Evolutionary conservation across 352 stramenopile species (phyloP).

Genomic region (Globisporangium cederbergense): DNA sequence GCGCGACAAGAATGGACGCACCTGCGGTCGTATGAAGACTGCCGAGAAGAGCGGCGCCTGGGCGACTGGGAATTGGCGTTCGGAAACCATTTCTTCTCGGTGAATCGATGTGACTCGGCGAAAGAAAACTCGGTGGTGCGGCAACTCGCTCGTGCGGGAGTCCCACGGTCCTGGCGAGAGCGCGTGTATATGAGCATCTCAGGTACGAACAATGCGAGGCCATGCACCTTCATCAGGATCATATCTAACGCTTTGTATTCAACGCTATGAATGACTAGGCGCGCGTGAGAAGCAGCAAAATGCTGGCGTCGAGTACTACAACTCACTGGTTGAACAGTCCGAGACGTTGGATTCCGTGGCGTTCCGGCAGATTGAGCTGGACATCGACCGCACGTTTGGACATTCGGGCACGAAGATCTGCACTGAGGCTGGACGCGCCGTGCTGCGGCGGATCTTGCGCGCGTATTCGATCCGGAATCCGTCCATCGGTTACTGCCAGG

Average conservation of each 20-base stretch:
- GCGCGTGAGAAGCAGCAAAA: constrained; percentile 54
- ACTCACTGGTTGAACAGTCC: constrained; percentile 37
- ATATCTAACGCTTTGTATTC: background rate
- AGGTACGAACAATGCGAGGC: constrained; percentile 16
- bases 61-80: constrained; percentile 60
- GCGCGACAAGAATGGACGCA: constrained; percentile 47
- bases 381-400: constrained; percentile 85
- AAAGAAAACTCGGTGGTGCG: constrained; percentile 27
- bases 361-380: constrained; percentile 84
- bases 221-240: background rate
- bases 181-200: constrained; percentile 73
- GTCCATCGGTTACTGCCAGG: constrained; percentile 82
- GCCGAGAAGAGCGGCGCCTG: constrained; percentile 61
- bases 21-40: constrained; percentile 71
- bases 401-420: constrained; percentile 65
- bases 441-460: constrained; percentile 66
- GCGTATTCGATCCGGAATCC: constrained; percentile 82
- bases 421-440: constrained; percentile 43
- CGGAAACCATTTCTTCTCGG: constrained; percentile 33
- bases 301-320: constrained; percentile 48
- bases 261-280: constrained; percentile 14
- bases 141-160: constrained; percentile 40
- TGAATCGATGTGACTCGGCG: constrained; percentile 10
- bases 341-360: constrained; percentile 42
- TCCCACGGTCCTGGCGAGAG: constrained; percentile 62